Percentiles rank a stretch among this genome's conserved stretches.
These are phyloP conservation scores for Aspergillus haitiensis DNA, from an alignment of 495 filamentous ascomycete genomes.

Conservation along the genomic window DNA sequence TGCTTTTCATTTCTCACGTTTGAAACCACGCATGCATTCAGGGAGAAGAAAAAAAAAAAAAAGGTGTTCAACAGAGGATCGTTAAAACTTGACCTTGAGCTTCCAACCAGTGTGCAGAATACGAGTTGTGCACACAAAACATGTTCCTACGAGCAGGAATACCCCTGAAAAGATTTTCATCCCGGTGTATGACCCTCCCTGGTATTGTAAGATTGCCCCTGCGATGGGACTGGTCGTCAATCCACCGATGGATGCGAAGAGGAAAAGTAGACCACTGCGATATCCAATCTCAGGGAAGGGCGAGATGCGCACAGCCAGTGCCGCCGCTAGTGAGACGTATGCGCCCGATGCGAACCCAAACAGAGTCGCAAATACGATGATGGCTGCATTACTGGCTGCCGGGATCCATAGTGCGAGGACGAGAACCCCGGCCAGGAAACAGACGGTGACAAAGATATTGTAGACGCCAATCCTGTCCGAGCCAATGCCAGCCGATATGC, in stretches of 20 bases:
- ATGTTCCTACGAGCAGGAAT: conserved; percentile 21
- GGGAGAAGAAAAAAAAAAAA: too few relatives aligned
- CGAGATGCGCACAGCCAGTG: conserved; percentile 33
- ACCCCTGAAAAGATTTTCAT: conserved; percentile 34
- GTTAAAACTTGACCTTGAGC: conserved; percentile 21
- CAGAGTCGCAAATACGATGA: conserved; percentile 32
- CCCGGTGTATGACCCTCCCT: conserved; percentile 20
- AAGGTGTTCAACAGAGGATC: too few relatives aligned
- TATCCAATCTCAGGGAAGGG: conserved; percentile 29
- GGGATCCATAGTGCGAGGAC: conserved; percentile 40
- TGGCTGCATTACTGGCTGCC: conserved; percentile 18
- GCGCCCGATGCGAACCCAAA: conserved; percentile 40
- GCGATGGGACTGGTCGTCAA: conserved; percentile 67
- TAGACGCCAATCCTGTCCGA: conserved; percentile 37
- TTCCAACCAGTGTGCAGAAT: conserved; percentile 18
- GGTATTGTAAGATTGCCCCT: conserved; percentile 39
- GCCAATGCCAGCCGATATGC: conserved; percentile 30
- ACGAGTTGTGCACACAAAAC: conserved; percentile 18
- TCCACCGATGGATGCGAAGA: conserved; percentile 28
- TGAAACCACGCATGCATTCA: too few relatives aligned
- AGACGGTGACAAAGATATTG: conserved; percentile 34
- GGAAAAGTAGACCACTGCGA: conserved; percentile 26
- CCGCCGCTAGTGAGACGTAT: conserved; percentile 31
- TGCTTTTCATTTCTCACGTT: too few relatives aligned
- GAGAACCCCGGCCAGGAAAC: conserved; percentile 25